Base-by-base conservation (phyloP, 371 early-diverging fungal species). In the Nematocida sp. region DNA sequence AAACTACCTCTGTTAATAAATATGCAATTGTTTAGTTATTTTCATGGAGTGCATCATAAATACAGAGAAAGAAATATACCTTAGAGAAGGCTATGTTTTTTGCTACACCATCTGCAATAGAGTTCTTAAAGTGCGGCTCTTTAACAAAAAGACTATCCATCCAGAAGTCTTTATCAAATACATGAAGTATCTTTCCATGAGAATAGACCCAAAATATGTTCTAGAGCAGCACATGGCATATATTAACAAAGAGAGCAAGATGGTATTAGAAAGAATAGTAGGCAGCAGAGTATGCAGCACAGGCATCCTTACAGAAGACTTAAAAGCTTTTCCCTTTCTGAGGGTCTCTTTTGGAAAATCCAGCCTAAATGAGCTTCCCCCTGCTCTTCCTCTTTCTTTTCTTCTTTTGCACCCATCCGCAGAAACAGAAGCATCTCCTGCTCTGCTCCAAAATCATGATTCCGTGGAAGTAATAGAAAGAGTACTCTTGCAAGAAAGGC, bases 101-200 rank as follows among this genome's bases (percentile, higher is more conserved):
- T 71, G 75, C 51, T 60, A 63, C 42, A 71, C 75, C 5, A 2
- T 20, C 26, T 71, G 75, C 39, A 33, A 30, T 4, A 39, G 47
- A 25, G 33, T 71, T n/a, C 11, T 71, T 13, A 60, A 63, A 28
- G 26, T 71, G 9, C 61, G 61, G 28, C 38, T 61, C 23, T 57
- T 48, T 26, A 63, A 36, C 11, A 25, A 45, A 9, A n/a, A 23
- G 3, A 18, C 30, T 7, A 63, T 63, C 3, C 38, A 48, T 0
- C 75, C 75, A 32, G 75, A 59, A 23, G 51, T 61, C 5, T 30
- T 60, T 25, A 71, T 71, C 35, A 71, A 71, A 32, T 71, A 71
- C 45, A 47, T 32, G n/a, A 33, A 26, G 35, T 71, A 49, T 49
- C 25, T 71, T 1, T 25, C 36, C 49, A 61, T 23, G 35, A 60